Conservation (phyloP, 83 land plant species). For the Larix sibirica region DNA sequence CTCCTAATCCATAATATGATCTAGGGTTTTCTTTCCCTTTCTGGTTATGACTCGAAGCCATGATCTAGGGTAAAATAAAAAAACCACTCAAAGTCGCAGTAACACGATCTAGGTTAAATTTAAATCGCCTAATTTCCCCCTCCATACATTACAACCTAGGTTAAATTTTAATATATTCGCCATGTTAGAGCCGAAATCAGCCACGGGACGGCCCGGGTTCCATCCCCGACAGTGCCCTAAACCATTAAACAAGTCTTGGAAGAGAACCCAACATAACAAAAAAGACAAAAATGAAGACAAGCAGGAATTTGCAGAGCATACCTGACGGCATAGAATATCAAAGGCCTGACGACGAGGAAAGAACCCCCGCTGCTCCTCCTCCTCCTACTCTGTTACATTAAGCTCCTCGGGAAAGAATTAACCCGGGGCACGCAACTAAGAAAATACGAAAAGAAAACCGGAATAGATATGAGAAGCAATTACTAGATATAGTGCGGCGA, state of each 20-base stretch:
- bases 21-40: not conserved
- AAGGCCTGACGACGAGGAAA: not conserved
- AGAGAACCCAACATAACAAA: not conserved
- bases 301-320: not conserved
- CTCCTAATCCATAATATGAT: not conserved
- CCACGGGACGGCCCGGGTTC: too few relatives aligned
- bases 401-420: too few relatives aligned
- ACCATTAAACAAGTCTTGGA: too few relatives aligned
- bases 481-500: not conserved
- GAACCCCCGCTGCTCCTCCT: not conserved
- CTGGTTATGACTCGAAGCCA: too few relatives aligned
- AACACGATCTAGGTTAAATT: not conserved
- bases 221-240: too few relatives aligned
- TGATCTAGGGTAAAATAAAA: too few relatives aligned
- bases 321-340: not conserved
- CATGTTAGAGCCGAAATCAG: not conserved
- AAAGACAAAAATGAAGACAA: not conserved
- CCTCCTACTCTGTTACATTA: too few relatives aligned
- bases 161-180: not conserved
- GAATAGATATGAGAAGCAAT: not conserved
- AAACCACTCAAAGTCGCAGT: too few relatives aligned
- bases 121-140: not conserved
- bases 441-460: not conserved
- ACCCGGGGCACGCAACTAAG: too few relatives aligned
- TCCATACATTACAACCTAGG: not conserved